These are phyloP conservation scores for Farysia itapuensis DNA, from an alignment of 1,284 basidiomycete species.

Conservation along the genomic window DNA sequence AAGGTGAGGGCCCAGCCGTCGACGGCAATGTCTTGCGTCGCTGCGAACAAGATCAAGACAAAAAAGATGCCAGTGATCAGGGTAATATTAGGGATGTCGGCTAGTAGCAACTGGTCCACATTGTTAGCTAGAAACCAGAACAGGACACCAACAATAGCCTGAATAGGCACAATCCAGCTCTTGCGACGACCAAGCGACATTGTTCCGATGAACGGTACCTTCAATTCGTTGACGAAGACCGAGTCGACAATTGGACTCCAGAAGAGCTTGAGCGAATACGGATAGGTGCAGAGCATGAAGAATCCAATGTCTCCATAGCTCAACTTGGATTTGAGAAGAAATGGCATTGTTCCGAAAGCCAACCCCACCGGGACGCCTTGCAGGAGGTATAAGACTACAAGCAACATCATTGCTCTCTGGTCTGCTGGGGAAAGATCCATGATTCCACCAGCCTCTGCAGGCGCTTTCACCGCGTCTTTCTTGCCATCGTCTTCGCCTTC, in stretches of 20 bases:
- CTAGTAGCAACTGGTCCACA: conserved; percentile 76
- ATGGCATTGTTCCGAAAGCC: conserved; percentile 83
- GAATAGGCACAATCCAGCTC: conserved; percentile 98
- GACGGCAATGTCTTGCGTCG: conserved; percentile 98
- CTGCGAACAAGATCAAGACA: conserved; percentile 83
- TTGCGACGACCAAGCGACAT: conserved; percentile 78
- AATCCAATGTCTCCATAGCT: conserved; percentile 95
- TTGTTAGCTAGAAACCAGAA: conserved; percentile 85
- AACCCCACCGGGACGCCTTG: conserved; percentile 90
- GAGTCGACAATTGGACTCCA: conserved; percentile 99
- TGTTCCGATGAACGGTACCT: conserved; percentile 25
- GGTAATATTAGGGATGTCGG: conserved; percentile 75
- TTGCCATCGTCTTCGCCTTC: background rate
- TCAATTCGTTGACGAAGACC: conserved; percentile 70
- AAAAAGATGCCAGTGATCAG: conserved; percentile 86
- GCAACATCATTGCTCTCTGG: conserved; percentile 71
- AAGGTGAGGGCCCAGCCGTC: conserved; percentile 98
- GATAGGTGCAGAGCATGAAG: conserved; percentile 91
- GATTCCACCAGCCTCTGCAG: conserved; percentile 27
- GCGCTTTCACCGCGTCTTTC: conserved; percentile 10
- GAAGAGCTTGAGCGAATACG: conserved; percentile 93
- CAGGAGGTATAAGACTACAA: conserved; percentile 86
- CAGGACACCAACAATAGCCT: conserved; percentile 80
- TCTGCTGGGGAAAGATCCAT: conserved; percentile 36
- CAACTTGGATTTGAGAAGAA: conserved; percentile 88